Evolutionary conservation across 345 rosid species (phyloP), one percentile per base, ranked within the genome.

Genomic region (Dovyalis caffra): DNA sequence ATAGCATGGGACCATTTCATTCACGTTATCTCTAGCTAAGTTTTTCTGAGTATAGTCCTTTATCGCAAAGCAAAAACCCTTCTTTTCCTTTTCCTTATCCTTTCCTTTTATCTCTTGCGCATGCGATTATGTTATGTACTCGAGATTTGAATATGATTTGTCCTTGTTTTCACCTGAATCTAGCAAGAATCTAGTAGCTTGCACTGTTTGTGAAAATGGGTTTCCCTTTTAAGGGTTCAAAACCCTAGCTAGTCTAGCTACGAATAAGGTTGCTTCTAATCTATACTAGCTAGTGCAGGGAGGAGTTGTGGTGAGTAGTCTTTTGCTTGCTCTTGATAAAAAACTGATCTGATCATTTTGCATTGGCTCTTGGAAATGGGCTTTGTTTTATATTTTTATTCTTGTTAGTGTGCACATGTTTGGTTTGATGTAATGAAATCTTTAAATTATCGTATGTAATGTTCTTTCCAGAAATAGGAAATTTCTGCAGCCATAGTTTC

Each of bases 1-100:
- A 25, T 81, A 74, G 76, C 73, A 86, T 80, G 89, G 85, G 85
- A 84, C 88, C 45, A 21, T 28, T 62, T 15, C 90, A 86, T 85
- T 86, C 80, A 76, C 83, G 84, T 83, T 84, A 75, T 76, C 76
- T 70, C 73, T 76, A 21, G 26, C 26, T 56, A 56, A 56, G 43
- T n/a, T 70, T 26, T 63, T 32, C 28, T 66, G 33, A 69, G 73
- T 40, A 26, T 78, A 21, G 21, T 35, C 21, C 29, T 60, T 18
- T 23, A n/a, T 14, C 34, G 71, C 57, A 16, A 3, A 56, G 60
- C 23, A 15, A 20, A 40, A 4, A 56, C 26, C 60, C 3, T 18
- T 38, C 53, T 56, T 29, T 51, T 45, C 16, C 29, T 68, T 53
- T 57, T 16, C 16, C 6, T 68, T 29, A 70, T 20, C 40, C 1